Base-by-base conservation (phyloP, 208 protist species). In the Crithidia expoeki region DNA sequence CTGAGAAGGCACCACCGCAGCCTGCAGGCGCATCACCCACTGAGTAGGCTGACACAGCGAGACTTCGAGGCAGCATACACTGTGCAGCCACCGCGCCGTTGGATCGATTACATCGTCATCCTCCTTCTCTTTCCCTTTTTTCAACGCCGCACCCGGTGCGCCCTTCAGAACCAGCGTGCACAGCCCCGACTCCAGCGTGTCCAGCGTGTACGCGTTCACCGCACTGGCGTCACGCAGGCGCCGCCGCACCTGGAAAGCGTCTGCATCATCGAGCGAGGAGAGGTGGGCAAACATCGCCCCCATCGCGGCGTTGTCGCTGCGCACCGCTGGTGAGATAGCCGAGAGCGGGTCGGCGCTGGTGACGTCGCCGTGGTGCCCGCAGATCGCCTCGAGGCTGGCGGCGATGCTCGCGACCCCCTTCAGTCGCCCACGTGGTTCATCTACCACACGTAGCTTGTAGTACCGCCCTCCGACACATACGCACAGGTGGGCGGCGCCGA, bases 381-480 rank as follows among this genome's bases (percentile, higher is more conserved):
- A 12, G 10, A 88, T 72, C 16, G 52, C 30, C 33, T 80, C 74
- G 4, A 86, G 64, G 9, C 58, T 75, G 7, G 34, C 40, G 6
- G 67, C 73, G 7, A 80, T 49, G 32, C 82, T 57, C 0, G 52
- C 64, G 7, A 63, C 59, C 17, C 42, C 40, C 25, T 60, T 46
- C 46, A 86, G 34, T 52, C 64, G 38, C 16, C 80, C 53, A 2
- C 33, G n/a, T 5, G 25, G 61, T n/a, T 42, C 50, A 64, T 94
- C 81, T 6, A 94, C 65, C 9, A 94, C 85, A 19, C 67, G 58
- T 30, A 96, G 57, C 36, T 72, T 75, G 76, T 96, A 96, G 76
- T 86, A 96, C 44, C 79, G 80, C 28, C 61, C 47, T 0, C 87
- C 88, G 47, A 82, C 84, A 63, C 91, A 96, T 10, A 96, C 88